Evolutionary conservation across 768 basidiomycete genomes (phyloP).

Genomic region (Saitozyma sp.): DNA sequence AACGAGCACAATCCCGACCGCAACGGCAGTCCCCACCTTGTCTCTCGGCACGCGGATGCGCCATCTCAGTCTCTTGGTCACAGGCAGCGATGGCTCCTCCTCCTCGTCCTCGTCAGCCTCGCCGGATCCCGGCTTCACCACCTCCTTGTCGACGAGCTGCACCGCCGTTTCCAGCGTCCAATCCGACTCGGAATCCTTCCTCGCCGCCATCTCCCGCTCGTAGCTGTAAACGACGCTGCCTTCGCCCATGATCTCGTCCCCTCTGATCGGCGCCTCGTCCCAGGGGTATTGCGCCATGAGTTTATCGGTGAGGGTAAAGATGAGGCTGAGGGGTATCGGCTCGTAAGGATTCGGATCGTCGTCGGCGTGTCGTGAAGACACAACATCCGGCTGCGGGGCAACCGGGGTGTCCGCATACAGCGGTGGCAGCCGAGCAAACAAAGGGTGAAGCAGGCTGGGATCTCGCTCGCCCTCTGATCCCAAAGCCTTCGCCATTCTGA

Average conservation of each 20-base stretch:
- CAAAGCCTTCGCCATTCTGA: conserved; percentile 56
- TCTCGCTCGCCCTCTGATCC: conserved; percentile 49
- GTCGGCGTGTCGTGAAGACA: neutral
- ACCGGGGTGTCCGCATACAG: conserved; percentile 43
- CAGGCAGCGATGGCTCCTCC: conserved; percentile 5
- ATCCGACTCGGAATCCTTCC: neutral
- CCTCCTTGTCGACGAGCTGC: conserved; percentile 22
- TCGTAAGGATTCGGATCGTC: conserved; percentile 39
- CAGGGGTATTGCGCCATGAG: conserved; percentile 43
- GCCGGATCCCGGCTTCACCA: conserved; percentile 24
- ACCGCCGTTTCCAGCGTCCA: conserved; percentile 17
- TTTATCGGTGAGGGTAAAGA: conserved; percentile 43
- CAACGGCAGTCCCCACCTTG: conserved; percentile 25
- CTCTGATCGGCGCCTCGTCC: conserved; percentile 35
- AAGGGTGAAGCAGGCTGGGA: conserved; percentile 53
- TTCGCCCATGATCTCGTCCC: conserved; percentile 46
- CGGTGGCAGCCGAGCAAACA: conserved; percentile 49
- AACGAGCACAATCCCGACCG: conserved; percentile 26
- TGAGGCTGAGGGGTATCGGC: conserved; percentile 44
- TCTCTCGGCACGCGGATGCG: conserved; percentile 14
- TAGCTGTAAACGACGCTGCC: conserved; percentile 47
- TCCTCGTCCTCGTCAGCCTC: conserved; percentile 30
- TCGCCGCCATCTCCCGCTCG: conserved; percentile 11
- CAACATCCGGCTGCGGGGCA: neutral
- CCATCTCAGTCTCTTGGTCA: conserved; percentile 4